Evolutionary conservation across 1,139 yeast genomes (phyloP).

Genomic region (Debaryomycetaceae sp.): DNA sequence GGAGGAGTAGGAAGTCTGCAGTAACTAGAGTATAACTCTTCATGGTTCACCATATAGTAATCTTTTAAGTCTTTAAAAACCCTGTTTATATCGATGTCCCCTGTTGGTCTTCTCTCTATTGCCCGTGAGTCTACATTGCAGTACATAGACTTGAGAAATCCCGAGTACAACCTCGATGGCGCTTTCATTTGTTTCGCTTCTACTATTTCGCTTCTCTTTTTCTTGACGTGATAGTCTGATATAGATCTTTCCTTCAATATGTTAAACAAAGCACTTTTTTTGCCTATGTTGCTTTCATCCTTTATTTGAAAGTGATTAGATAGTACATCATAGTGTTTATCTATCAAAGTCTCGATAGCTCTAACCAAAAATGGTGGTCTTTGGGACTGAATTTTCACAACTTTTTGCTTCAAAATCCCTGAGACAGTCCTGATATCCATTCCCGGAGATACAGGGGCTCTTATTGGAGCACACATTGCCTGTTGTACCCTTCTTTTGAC

Average conservation of each 20-base stretch:
- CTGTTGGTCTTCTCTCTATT: constrained; percentile 5
- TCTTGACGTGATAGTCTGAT: constrained; percentile 1
- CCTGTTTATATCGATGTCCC: background rate
- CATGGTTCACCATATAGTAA: constrained; percentile 21
- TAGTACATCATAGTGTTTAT: constrained; percentile 10
- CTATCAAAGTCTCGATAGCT: constrained; percentile 10
- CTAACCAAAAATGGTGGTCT: constrained; percentile 2
- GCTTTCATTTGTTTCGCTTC: constrained; percentile 7
- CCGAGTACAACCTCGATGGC: constrained; percentile 11
- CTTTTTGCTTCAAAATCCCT: background rate
- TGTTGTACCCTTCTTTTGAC: background rate
- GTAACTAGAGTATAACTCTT: constrained; percentile 29
- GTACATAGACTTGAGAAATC: constrained; percentile 34
- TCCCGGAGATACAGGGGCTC: background rate
- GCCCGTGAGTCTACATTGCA: constrained; percentile 8
- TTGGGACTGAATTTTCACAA: background rate
- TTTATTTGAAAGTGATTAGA: constrained; percentile 7
- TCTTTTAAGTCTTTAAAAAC: constrained; percentile 11
- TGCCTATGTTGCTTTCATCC: background rate
- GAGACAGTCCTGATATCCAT: background rate
- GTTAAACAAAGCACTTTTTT: background rate
- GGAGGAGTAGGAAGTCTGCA: constrained; percentile 32
- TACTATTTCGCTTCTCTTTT: constrained; percentile 1
- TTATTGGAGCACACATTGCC: background rate
- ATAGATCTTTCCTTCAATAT: background rate